Percentiles rank a stretch among this genome's conserved stretches.
Evolutionary conservation across 1,284 basidiomycete species (phyloP).

Genomic region (Trametes versicolor): DNA sequence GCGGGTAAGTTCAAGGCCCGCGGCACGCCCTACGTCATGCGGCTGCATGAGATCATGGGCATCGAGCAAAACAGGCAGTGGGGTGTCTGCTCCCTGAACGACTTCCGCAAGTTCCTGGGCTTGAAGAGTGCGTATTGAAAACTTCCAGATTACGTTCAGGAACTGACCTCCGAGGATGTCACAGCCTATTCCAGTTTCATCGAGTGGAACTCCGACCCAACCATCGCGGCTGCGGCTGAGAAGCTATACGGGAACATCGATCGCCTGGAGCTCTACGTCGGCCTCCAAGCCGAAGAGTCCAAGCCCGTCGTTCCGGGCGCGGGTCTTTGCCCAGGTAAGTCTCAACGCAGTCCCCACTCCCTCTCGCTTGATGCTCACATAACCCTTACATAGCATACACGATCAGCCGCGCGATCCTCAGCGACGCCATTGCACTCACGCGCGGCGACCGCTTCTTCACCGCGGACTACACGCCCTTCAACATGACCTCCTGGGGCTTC

Average conservation of each 20-base stretch:
- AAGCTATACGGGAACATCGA: slow-evolving; percentile 82
- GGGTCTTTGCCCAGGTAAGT: slow-evolving; percentile 80
- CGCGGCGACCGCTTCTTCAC: slow-evolving; percentile 88
- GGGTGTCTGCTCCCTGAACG: slow-evolving; percentile 88
- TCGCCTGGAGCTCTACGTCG: slow-evolving; percentile 84
- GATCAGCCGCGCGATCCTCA: slow-evolving; percentile 86
- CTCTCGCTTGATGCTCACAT: neutral
- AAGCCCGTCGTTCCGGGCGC: slow-evolving; percentile 83
- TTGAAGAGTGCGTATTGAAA: slow-evolving; percentile 64
- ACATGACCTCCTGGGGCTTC: slow-evolving; percentile 86
- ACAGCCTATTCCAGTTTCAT: slow-evolving; percentile 67
- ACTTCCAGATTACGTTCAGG: neutral
- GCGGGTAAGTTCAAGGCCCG: slow-evolving; percentile 85
- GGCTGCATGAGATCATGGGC: slow-evolving; percentile 84
- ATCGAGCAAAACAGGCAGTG: slow-evolving; percentile 82
- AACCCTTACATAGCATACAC: slow-evolving; percentile 70
- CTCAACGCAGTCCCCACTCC: neutral
- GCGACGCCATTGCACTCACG: slow-evolving; percentile 88
- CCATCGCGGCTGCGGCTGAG: slow-evolving; percentile 78
- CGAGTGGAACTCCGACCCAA: slow-evolving; percentile 86
- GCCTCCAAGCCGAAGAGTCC: slow-evolving; percentile 71
- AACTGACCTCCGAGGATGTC: neutral
- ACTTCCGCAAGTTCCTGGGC: slow-evolving; percentile 85
- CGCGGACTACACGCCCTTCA: slow-evolving; percentile 82
- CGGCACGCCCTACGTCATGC: slow-evolving; percentile 79